These are phyloP conservation scores for Naegleria lovaniensis DNA, from an alignment of 208 protist genomes.

Conservation along the genomic window DNA sequence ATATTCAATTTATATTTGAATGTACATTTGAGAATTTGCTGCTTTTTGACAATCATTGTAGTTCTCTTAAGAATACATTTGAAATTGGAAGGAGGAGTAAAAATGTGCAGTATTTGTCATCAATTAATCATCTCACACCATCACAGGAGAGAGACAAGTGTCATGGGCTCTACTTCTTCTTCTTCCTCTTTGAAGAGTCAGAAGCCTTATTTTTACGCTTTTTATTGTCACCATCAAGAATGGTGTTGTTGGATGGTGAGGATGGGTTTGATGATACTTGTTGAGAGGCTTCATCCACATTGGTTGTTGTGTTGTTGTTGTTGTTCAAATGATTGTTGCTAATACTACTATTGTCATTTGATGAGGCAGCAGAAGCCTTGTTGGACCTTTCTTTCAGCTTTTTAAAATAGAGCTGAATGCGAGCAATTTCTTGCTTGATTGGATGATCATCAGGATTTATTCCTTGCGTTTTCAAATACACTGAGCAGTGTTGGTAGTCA, in stretches of 20 bases:
- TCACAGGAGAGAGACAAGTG: too few relatives aligned
- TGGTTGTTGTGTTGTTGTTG: neutral
- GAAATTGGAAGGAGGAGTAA: too few relatives aligned
- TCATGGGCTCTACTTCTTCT: neutral
- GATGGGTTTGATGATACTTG: too few relatives aligned
- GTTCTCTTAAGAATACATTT: too few relatives aligned
- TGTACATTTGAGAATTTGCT: too few relatives aligned
- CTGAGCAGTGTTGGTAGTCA: neutral
- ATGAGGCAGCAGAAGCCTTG: neutral
- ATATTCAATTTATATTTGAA: too few relatives aligned
- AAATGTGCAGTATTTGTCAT: too few relatives aligned
- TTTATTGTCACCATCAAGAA: neutral
- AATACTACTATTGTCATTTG: neutral
- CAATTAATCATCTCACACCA: too few relatives aligned
- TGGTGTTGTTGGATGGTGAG: neutral
- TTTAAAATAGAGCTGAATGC: neutral
- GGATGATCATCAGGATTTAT: neutral
- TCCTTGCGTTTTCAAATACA: conserved; percentile 10
- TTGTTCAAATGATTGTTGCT: neutral
- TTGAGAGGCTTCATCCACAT: too few relatives aligned
- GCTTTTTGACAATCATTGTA: too few relatives aligned
- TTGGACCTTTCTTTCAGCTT: conserved; percentile 10
- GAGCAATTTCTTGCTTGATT: neutral
- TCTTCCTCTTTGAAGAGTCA: neutral
- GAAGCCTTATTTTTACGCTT: neutral